Evolutionary conservation across 345 rosid species (phyloP).

Genomic region (Brassica carinata): DNA sequence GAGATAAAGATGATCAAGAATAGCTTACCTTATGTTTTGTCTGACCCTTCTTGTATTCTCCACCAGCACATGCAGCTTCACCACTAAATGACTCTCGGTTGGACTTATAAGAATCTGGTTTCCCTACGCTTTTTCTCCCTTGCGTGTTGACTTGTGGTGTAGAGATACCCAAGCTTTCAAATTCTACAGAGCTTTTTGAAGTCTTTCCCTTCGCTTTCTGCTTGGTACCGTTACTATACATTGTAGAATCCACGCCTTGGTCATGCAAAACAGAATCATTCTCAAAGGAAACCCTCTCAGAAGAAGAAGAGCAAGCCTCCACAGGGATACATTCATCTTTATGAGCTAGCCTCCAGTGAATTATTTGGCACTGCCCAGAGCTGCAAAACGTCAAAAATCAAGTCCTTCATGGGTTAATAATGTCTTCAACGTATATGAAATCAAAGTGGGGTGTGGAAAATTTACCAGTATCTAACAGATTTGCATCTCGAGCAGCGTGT

Average conservation of each 20-base stretch:
- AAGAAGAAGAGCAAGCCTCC: constrained; percentile 48
- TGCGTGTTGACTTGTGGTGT: constrained; percentile 45
- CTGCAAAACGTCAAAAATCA: constrained; percentile 46
- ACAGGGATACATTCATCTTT: constrained; percentile 64
- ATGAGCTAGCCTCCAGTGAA: constrained; percentile 91
- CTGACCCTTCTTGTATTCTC: constrained; percentile 42
- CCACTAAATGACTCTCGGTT: constrained; percentile 47
- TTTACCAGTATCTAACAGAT: constrained; percentile 79
- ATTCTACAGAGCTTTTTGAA: constrained; percentile 33
- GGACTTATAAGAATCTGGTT: constrained; percentile 42
- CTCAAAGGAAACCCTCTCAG: constrained; percentile 45
- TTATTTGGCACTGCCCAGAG: constrained; percentile 92
- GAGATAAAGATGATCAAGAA: not conserved
- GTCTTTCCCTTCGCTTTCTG: constrained; percentile 43
- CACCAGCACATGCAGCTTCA: constrained; percentile 34
- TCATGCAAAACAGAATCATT: constrained; percentile 43
- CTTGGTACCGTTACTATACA: constrained; percentile 39
- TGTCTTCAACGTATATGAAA: not conserved
- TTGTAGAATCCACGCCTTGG: constrained; percentile 42
- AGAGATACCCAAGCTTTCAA: constrained; percentile 39
- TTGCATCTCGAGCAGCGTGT: constrained; percentile 94
- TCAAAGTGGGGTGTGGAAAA: constrained; percentile 15
- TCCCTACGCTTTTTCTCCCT: constrained; percentile 52
- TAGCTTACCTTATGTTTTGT: constrained; percentile 50
- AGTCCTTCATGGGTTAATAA: not conserved